A percentile compares a stretch with the other conserved stretches of the same genome.
Conservation (phyloP, 163 green algal species). For the Chloromonas sp. region DNA sequence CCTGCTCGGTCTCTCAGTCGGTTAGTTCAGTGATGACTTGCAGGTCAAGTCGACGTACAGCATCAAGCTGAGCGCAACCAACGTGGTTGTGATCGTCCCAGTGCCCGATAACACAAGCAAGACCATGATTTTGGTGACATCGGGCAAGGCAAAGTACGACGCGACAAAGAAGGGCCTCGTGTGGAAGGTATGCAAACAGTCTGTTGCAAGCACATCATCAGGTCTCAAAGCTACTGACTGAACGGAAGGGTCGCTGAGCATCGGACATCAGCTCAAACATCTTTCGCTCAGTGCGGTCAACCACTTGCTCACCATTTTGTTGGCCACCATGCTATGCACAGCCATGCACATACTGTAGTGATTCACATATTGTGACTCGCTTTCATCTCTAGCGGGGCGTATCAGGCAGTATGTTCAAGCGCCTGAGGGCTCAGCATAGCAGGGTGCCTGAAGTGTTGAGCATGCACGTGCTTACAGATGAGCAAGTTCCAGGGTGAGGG, state of each 20-base stretch:
- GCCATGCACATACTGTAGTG: too few relatives aligned
- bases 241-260: neutral
- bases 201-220: neutral
- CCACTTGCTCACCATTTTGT: too few relatives aligned
- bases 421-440: too few relatives aligned
- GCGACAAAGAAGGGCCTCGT: constrained; percentile 72
- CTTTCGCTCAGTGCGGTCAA: too few relatives aligned
- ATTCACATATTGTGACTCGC: too few relatives aligned
- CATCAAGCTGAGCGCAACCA: constrained; percentile 57
- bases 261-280: neutral
- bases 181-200: constrained; percentile 18
- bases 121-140: constrained; percentile 68
- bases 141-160: constrained; percentile 95
- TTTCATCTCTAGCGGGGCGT: too few relatives aligned
- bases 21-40: too few relatives aligned
- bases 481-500: constrained; percentile 71
- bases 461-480: constrained; percentile 47
- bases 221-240: neutral
- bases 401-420: too few relatives aligned
- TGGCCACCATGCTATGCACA: too few relatives aligned
- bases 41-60: constrained; percentile 58
- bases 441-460: too few relatives aligned
- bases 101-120: constrained; percentile 89
- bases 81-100: constrained; percentile 75
- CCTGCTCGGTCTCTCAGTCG: too few relatives aligned